phyloP scores from a whole-genome alignment of 73 alveolate genomes.

The Urostyla sp. region DNA sequence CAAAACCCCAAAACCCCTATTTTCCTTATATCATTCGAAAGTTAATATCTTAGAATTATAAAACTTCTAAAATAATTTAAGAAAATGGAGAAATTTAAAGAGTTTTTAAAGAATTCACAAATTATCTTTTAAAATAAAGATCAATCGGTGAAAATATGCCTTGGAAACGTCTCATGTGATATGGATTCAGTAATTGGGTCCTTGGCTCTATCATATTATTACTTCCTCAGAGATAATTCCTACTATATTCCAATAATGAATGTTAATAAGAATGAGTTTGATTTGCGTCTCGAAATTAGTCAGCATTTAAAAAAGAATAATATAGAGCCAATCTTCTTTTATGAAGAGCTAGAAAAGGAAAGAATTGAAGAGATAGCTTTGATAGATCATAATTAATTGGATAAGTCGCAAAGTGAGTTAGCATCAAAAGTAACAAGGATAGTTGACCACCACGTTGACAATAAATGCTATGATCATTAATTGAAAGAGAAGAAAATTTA shows the following conservation, averaged over 20 bases:
- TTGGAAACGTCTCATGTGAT: constrained; percentile 49
- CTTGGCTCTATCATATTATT: constrained; percentile 25
- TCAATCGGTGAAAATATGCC: constrained; percentile 14
- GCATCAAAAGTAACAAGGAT: constrained; percentile 13
- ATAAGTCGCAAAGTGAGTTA: not conserved
- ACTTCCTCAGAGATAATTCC: not conserved
- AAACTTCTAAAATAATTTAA: too few relatives aligned
- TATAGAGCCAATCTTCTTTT: not conserved
- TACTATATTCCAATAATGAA: constrained; percentile 16
- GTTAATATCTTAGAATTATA: too few relatives aligned
- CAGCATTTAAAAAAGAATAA: constrained; percentile 1
- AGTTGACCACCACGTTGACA: constrained; percentile 49
- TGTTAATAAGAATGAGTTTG: not conserved
- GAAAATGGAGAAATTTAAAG: too few relatives aligned
- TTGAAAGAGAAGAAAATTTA: constrained; percentile 25
- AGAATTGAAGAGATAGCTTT: constrained; percentile 18
- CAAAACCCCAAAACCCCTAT: too few relatives aligned
- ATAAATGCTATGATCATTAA: not conserved
- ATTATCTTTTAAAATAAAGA: too few relatives aligned
- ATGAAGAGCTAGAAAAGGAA: constrained; percentile 19
- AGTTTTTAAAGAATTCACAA: too few relatives aligned
- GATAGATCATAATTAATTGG: constrained; percentile 49
- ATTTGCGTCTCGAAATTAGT: constrained; percentile 14
- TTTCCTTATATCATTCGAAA: too few relatives aligned
- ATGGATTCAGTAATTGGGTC: constrained; percentile 56